Conservation (phyloP, 108 stramenopile genomes). For the Stephanodiscus minutulus region DNA sequence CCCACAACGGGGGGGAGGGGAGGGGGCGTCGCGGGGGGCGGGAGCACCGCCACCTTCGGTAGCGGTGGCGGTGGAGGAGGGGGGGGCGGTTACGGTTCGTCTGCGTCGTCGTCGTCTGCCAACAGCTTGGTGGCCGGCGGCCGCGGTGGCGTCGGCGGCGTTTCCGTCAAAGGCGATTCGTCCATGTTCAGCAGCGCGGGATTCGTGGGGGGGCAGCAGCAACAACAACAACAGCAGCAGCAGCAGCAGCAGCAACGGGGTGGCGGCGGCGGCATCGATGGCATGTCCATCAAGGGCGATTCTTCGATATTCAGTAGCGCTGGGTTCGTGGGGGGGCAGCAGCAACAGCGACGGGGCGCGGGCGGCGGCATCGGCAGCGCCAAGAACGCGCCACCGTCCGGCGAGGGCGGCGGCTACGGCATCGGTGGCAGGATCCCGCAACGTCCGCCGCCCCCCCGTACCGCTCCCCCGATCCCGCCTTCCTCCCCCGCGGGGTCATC, state of each 20-base stretch:
- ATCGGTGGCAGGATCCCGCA: background rate
- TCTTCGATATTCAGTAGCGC: conserved; percentile 22
- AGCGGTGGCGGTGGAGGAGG: background rate
- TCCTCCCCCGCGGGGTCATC: background rate
- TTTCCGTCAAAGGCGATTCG: conserved; percentile 31
- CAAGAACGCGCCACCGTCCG: background rate
- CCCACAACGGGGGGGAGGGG: background rate
- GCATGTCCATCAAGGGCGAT: conserved; percentile 29
- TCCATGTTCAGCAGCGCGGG: conserved; percentile 24
- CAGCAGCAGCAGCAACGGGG: background rate
- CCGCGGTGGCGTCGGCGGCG: background rate
- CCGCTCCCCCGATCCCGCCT: background rate
- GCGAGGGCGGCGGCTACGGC: background rate
- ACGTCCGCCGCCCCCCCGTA: background rate
- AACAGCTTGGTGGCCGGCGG: background rate
- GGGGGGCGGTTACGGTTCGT: background rate
- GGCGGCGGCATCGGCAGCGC: background rate
- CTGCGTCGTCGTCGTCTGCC: too few species aligned
- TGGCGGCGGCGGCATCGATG: background rate
- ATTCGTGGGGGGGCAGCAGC: conserved; percentile 7
- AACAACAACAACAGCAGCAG: background rate
- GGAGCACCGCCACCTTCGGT: conserved; percentile 8
- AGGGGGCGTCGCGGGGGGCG: conserved; percentile 12
- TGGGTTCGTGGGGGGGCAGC: conserved; percentile 12
- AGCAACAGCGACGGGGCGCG: too few species aligned